Evolutionary conservation across 2,329 filamentous ascomycete genomes (phyloP), one percentile per base, ranked within the genome.

Genomic region (Didymella glomerata): DNA sequence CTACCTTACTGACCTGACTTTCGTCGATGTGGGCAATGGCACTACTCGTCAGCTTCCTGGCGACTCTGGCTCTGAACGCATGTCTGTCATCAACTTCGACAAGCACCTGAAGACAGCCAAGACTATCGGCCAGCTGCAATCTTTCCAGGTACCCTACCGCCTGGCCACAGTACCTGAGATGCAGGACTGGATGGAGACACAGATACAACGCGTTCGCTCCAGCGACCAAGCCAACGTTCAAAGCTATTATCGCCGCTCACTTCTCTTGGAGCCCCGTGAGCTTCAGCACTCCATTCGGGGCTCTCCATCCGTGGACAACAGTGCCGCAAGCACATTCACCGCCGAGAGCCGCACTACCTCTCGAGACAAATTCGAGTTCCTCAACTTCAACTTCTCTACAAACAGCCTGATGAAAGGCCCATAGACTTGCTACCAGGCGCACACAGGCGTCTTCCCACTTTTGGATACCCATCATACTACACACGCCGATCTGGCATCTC

Each of bases 31-130:
- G 64, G 95, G 95, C 62, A 98, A 98, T 76, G 90, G 91, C 32
- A 87, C 92, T 5, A 93, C 90, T 2, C 92, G 94, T 70, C 89
- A 90, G 69, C 85, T 96, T 20, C 86, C 86, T 73, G 84, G 74
- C 57, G 79, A 64, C n/a, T 77, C 79, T 34, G 81, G 82, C 7
- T 81, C 83, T 14, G 86, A 90, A n/a, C 84, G 88, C 28, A 84
- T 92, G 69, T 87, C 88, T 0, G 91, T 98, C 30, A 92, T 99
- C 83, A 99, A 99, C 79, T 98, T 97, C 70, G 94, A 98, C 82
- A 98, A 98, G 80, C 93, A 98, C 76, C 90, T 88, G 69, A 92
- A 93, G 68, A 98, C 93, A 2, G 93, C 94, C 45, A 95, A 93
- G 78, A 96, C 98, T 73, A 96, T 99, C 69, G 91, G 92, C 63